Conservation (phyloP, 257 asterid species). For the Osmanthus fragrans region DNA sequence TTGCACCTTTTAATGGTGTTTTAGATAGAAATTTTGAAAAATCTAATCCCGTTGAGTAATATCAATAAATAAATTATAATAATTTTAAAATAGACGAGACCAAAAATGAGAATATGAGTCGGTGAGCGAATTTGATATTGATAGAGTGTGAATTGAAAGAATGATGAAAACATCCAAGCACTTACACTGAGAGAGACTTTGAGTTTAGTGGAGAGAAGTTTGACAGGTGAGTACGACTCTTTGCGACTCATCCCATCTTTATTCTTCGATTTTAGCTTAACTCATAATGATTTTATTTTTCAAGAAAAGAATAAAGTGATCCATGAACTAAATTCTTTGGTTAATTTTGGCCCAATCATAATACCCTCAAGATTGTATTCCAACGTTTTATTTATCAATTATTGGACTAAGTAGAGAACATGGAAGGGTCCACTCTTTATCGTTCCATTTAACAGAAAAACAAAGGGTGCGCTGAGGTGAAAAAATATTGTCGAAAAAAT, state of each 20-base stretch:
- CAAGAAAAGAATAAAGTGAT: background rate
- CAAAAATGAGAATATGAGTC: background rate
- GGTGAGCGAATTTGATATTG: background rate
- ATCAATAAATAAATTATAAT: background rate
- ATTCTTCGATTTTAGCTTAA: background rate
- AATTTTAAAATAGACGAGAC: no score
- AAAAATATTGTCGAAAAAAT: background rate
- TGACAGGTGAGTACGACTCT: no score
- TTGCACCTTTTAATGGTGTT: no score
- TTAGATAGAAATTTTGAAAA: no score
- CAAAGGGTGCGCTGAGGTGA: background rate
- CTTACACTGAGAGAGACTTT: no score
- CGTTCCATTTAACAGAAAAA: background rate
- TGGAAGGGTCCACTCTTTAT: background rate
- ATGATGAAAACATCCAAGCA: background rate
- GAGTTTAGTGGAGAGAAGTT: background rate
- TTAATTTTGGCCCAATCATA: no score
- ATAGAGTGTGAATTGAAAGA: background rate
- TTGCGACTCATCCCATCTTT: no score
- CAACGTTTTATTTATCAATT: no score
- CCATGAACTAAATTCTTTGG: no score
- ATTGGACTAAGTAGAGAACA: background rate
- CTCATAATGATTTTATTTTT: background rate
- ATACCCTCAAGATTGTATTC: no score
- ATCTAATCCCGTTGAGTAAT: background rate